Evolutionary conservation across 768 basidiomycete species (phyloP), one percentile per base, ranked within the genome.

Genomic region (Boletus reticuloceps): DNA sequence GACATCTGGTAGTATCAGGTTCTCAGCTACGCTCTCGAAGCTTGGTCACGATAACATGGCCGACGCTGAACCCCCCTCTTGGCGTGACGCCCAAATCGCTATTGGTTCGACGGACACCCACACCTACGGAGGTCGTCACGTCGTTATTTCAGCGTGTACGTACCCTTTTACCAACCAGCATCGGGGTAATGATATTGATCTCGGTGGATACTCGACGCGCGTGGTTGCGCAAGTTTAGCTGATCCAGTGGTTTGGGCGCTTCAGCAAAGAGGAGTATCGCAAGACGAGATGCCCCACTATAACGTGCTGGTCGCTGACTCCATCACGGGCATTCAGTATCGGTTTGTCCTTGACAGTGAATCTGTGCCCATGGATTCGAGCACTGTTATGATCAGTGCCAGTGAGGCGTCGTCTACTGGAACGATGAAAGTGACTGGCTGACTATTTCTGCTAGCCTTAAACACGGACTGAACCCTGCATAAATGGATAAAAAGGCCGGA

Each of bases 341-440:
- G 41, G n/a, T 51, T 58, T 16, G 47, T 53, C 25, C 56, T 47
- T 2, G 20, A 44, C 17, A 17, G 31, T 27, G 47, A 29, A 20
- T n/a, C 27, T 19, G n/a, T 8, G 47, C 11, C 34, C 5, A 4
- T 6, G 5, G 42, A 58, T 53, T 14, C 40, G 10, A 14, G 34
- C 11, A 32, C 43, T 9, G 34, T 58, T 5, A n/a, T 40, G 47
- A 59, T 59, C 27, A 41, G 58, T 58, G 42, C 58, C 27, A 41
- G 58, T 58, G 42, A 50, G 47, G 34, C 34, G 13, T 19, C n/a
- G n/a, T 20, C 20, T 6, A 9, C 27, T 16, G 27, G 16, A 46
- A 42, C n/a, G 4, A 43, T 6, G 5, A 9, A 38, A 19, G 19
- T 37, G 13, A 29, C 6, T 5, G n/a, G 25, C 47, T 53, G 42